Base-by-base conservation (phyloP, 495 filamentous ascomycete genomes). In the Immersiella caudata region DNA sequence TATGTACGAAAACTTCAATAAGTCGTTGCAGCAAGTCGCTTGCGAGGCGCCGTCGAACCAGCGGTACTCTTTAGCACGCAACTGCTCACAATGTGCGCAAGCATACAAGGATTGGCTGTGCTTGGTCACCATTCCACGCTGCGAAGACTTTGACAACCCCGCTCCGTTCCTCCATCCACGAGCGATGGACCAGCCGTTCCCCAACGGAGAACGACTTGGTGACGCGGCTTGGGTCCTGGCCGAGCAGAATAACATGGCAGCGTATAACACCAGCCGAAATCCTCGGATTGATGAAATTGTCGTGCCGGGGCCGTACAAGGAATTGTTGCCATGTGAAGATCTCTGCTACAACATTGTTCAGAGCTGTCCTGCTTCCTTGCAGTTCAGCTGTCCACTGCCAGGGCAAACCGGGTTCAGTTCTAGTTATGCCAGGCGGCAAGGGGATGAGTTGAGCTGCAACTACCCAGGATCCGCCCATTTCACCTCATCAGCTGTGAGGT, bases 91-190 rank as follows among this genome's bases (percentile, higher is more conserved):
- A 79, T 99, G 95, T 78, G 87, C 82, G 8, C 66, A 69, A 1
- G 91, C 92, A 6, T 99, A 99, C 81, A 96, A 92, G 75, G 79
- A 88, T 69, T 99, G 95, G 95, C 88, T 99, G 50, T 99, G 95
- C 81, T 87, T 91, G 57, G 94, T 98, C 36, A 89, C 86, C 16
- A 95, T 99, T 70, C 95, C 95, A 0, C 90, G 91, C 50, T 99
- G 95, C 83, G 87, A 88, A 69, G 94, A 96, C 79, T 94, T 90
- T 70, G 88, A 85, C 59, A 86, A 82, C 26, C 60, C 70, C 0
- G 77, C 81, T 1, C 2, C 75, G 0, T 90, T 79, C 71, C 85
- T 94, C 1, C 85, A 89, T 63, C 80, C 85, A 6, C 90, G 95
- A 36, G 92, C 92, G 64, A 81, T 92, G 52, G 82, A 72, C 20